Conservation (phyloP, 805 yeast genomes). For the Wickerhamiella lipophila region DNA sequence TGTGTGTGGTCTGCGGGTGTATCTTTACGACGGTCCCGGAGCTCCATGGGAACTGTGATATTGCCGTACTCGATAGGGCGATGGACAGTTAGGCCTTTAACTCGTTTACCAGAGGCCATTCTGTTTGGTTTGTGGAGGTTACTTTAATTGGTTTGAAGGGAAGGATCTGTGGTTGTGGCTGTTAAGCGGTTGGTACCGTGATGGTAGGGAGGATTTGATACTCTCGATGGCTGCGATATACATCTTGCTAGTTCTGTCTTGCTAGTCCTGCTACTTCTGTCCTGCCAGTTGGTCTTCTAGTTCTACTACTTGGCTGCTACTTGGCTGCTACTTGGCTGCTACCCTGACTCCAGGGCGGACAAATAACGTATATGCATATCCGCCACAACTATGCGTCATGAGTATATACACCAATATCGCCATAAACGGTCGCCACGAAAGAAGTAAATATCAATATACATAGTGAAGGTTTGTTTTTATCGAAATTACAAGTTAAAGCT, state of each 20-base stretch:
- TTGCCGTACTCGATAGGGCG: slow-evolving; percentile 78
- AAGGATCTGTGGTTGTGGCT: neutral
- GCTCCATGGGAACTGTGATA: slow-evolving; percentile 54
- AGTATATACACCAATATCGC: neutral
- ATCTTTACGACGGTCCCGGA: slow-evolving; percentile 37
- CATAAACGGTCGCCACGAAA: neutral
- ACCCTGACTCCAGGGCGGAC: neutral
- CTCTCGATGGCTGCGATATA: too few relatives aligned
- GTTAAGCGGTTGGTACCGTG: neutral
- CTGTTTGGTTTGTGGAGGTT: too few relatives aligned
- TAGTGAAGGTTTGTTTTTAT: too few relatives aligned
- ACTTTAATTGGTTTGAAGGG: too few relatives aligned
- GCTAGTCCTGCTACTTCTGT: too few relatives aligned
- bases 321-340: neutral
- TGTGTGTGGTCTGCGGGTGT: slow-evolving; percentile 90
- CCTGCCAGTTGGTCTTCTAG: too few relatives aligned
- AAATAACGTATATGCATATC: neutral
- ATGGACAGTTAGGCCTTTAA: slow-evolving; percentile 49
- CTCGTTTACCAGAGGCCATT: slow-evolving; percentile 16
- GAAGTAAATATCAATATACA: neutral
- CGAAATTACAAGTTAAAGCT: too few relatives aligned
- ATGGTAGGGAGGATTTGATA: too few relatives aligned
- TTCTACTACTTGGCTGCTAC: too few relatives aligned
- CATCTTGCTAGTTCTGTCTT: too few relatives aligned
- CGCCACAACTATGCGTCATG: slow-evolving; percentile 4